Conservation (phyloP, 2,329 filamentous ascomycete species). For the Aspergillus neoniger region DNA sequence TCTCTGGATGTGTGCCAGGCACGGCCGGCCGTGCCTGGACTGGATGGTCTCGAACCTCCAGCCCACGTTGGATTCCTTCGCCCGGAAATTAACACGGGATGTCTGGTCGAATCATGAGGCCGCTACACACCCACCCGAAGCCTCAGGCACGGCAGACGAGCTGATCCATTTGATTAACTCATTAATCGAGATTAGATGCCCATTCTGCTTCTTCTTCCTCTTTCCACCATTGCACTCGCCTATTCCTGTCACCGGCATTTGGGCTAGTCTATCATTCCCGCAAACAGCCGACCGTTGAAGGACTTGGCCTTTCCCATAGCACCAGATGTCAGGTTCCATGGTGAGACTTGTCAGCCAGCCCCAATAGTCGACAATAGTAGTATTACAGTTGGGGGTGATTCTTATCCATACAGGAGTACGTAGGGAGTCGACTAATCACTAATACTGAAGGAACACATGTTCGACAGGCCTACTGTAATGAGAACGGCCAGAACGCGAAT, state of each 20-base stretch:
- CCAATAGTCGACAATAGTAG: no score
- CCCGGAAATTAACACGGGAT: conserved; percentile 12
- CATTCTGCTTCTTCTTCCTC: background rate
- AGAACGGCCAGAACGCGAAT: conserved; percentile 1
- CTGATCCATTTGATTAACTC: conserved; percentile 4
- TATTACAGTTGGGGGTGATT: background rate
- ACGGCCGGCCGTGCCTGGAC: conserved; percentile 2
- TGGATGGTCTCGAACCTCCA: conserved; percentile 6
- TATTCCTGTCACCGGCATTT: background rate
- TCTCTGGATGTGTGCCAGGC: background rate
- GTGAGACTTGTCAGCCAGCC: no score
- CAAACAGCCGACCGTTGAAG: background rate
- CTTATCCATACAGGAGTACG: background rate
- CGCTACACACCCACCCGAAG: background rate
- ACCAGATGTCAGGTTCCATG: background rate
- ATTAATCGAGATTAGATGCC: conserved; percentile 5
- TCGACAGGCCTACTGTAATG: background rate
- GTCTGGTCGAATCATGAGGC: background rate
- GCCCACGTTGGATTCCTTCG: conserved; percentile 9
- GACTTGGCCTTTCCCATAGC: background rate
- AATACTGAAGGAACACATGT: background rate
- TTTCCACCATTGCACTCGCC: background rate
- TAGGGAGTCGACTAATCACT: background rate
- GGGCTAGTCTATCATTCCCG: background rate
- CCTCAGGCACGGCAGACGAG: conserved; percentile 1